Conservation (phyloP, 371 early-diverging fungal genomes). For the Thermomucor indicae-seudaticae region DNA sequence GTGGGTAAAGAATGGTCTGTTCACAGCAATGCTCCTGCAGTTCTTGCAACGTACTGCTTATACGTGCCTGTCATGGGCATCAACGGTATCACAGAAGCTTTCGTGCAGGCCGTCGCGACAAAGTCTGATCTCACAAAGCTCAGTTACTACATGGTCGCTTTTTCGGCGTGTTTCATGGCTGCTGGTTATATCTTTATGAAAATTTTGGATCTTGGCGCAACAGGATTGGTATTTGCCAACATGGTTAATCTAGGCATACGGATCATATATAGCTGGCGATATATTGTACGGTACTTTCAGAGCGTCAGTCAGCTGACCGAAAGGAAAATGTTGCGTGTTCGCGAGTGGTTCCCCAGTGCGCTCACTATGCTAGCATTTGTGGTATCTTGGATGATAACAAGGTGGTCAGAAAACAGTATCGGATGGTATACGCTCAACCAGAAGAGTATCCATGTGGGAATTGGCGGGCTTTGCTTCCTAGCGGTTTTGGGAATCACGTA, state of each 20-base stretch:
- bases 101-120: constrained; percentile 83
- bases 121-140: constrained; percentile 54
- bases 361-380: constrained; percentile 42
- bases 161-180: constrained; percentile 69
- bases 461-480: constrained; percentile 51
- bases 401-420: constrained; percentile 46
- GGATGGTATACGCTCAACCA: constrained; percentile 55
- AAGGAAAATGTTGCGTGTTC: constrained; percentile 8
- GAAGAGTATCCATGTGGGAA: constrained; percentile 52
- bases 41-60: constrained; percentile 73
- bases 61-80: constrained; percentile 93
- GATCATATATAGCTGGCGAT: constrained; percentile 70
- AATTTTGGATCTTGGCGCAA: constrained; percentile 57
- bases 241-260: constrained; percentile 79
- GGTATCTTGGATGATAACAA: constrained; percentile 53
- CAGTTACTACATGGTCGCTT: constrained; percentile 71
- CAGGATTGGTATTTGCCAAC: constrained; percentile 84
- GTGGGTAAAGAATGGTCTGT: constrained; percentile 63
- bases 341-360: constrained; percentile 41
- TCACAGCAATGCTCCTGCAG: constrained; percentile 46
- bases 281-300: constrained; percentile 54
- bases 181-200: constrained; percentile 59
- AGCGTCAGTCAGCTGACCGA: constrained; percentile 14
- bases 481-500: constrained; percentile 9
- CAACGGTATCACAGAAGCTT: constrained; percentile 94